A percentile compares a stretch with the other conserved stretches of the same genome.
Evolutionary conservation across 768 basidiomycete species (phyloP).

Genomic region (Galerina marginata): DNA sequence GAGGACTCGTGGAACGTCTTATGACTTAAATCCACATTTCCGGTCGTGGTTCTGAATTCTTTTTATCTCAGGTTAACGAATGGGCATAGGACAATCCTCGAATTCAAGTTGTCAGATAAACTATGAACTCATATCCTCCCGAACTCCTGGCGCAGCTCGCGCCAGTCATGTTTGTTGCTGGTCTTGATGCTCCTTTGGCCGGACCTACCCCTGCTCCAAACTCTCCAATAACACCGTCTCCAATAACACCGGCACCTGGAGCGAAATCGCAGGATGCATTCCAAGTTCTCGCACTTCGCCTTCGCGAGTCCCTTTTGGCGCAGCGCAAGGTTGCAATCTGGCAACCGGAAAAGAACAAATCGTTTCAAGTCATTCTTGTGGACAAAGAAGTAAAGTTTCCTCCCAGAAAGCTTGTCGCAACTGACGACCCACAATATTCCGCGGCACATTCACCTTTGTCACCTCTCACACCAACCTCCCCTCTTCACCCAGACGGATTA

Average conservation of each 20-base stretch:
- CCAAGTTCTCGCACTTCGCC: constrained; percentile 55
- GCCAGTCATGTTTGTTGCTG: constrained; percentile 95
- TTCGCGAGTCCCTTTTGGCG: constrained; percentile 70
- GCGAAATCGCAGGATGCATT: constrained; percentile 64
- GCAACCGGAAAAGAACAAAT: constrained; percentile 71
- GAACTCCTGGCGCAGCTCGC: constrained; percentile 89
- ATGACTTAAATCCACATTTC: too few species aligned
- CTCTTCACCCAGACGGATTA: constrained; percentile 92
- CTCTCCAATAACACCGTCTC: constrained; percentile 16
- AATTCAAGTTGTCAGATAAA: neutral
- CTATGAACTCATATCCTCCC: constrained; percentile 92
- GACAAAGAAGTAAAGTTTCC: constrained; percentile 88
- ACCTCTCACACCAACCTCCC: constrained; percentile 86
- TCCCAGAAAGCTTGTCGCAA: constrained; percentile 75
- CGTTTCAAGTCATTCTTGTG: constrained; percentile 85
- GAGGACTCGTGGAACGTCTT: too few species aligned
- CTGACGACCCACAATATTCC: constrained; percentile 61
- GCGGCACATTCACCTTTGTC: constrained; percentile 90
- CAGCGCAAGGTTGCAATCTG: constrained; percentile 73
- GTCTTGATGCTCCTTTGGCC: constrained; percentile 56
- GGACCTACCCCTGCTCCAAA: constrained; percentile 10
- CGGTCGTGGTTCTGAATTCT: too few species aligned
- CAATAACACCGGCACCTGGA: constrained; percentile 28
- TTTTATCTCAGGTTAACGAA: too few species aligned
- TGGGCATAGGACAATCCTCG: too few species aligned